Conservation (phyloP, 116 monocot genomes). For the Posidonia oceanica region DNA sequence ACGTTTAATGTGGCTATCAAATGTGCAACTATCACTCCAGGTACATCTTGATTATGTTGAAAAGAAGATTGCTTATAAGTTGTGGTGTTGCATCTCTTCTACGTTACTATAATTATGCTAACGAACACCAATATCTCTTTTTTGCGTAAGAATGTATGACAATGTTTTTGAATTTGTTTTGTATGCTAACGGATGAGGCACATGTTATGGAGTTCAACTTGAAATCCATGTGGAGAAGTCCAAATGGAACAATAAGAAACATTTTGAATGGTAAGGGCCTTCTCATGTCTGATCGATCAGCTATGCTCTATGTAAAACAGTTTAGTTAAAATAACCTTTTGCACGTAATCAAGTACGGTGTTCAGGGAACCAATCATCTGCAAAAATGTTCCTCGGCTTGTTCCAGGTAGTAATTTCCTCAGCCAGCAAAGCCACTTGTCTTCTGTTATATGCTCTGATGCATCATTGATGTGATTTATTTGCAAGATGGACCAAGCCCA, state of each 20-base stretch:
- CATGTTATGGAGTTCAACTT: conserved; percentile 87
- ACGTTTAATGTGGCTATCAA: conserved; percentile 98
- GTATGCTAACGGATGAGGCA: conserved; percentile 51
- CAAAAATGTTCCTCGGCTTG: conserved; percentile 86
- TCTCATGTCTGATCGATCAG: neutral
- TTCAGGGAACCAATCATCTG: conserved; percentile 98
- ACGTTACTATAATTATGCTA: neutral
- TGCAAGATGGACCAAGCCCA: conserved; percentile 92
- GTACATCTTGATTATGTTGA: conserved; percentile 17
- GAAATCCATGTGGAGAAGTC: conserved; percentile 92
- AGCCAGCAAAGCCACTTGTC: neutral
- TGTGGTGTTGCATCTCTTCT: neutral
- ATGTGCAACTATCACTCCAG: conserved; percentile 98
- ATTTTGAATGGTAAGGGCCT: conserved; percentile 68
- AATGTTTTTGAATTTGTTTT: neutral
- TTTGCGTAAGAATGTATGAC: neutral
- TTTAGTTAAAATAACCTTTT: conserved; percentile 1
- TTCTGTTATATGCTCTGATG: neutral
- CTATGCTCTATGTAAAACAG: neutral
- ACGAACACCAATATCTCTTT: neutral
- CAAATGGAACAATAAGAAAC: conserved; percentile 97
- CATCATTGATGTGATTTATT: neutral
- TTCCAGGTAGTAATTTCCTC: conserved; percentile 49
- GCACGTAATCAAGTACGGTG: conserved; percentile 49
- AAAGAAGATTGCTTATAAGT: neutral